Evolutionary conservation across 495 filamentous ascomycete species (phyloP), one percentile per base, ranked within the genome.

Genomic region (Neurospora discreta): DNA sequence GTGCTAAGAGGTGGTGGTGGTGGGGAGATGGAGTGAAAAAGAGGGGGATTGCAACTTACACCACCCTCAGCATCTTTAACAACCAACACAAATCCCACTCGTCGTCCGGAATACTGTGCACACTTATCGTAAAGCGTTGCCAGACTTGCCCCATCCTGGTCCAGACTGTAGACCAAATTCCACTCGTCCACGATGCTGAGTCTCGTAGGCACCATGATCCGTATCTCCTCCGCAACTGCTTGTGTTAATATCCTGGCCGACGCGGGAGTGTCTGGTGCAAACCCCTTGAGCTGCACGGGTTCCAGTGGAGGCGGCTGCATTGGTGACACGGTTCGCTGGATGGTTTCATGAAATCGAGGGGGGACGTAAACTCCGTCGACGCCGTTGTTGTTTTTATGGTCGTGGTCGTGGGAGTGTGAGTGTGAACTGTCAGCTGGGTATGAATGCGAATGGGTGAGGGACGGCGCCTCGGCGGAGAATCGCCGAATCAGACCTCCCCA

Each of bases 161-260:
- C 94, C n/a, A 99, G 86, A 73, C 92, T 95, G 82, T 98, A 99
- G 36, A 89, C 87, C 23, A 98, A 81, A 39, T 85, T 84, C 95
- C 95, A 99, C 73, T 89, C 89, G 73, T 98, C 94, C 72, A 89
- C 88, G 16, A 99, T 87, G 80, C 97, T 92, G 70, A 98, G 81
- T 26, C 95, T 87, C 68, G 94, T 85, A 1, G 95, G 95, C 11
- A 99, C 85, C 69, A 98, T 89, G 26, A 95, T 87, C 42, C 96
- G 88, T 71, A 99, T 97, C 82, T 99, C 95, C 82, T 99, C 96
- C 2, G 95, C 95, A 15, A 99, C 82, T 8, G 89, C 85, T 68
- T 84, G 85, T 8, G 87, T 89, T 39, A 98, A 85, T 68, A 97
- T 76, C 68, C 81, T 79, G 20, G 82, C 80, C 23, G 78, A 76